Conservation (phyloP, 495 filamentous ascomycete genomes). For the Eremomyces bilateralis region DNA sequence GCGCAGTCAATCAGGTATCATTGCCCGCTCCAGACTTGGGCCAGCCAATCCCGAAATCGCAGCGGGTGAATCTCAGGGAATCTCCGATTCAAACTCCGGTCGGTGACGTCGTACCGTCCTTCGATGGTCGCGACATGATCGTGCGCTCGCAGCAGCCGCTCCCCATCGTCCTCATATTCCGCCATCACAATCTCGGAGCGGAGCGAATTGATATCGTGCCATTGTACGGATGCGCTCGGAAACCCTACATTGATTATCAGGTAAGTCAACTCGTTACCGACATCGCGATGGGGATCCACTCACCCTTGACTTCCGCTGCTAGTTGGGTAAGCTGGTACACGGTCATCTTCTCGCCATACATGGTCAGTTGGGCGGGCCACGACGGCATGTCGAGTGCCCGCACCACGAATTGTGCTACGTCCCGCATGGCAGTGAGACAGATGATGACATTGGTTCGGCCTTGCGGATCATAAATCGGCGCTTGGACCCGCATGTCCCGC, state of each 20-base stretch:
- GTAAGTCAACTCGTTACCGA: background rate
- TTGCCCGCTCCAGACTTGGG: conserved; percentile 11
- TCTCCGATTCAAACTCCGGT: conserved; percentile 22
- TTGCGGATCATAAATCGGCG: conserved; percentile 27
- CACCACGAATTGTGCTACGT: conserved; percentile 44
- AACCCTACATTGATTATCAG: background rate
- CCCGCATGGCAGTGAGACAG: conserved; percentile 43
- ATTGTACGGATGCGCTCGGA: background rate
- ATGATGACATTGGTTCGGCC: conserved; percentile 27
- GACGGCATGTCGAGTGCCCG: conserved; percentile 32
- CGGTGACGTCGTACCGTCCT: conserved; percentile 24
- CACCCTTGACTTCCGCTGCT: conserved; percentile 14
- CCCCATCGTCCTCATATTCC: conserved; percentile 9
- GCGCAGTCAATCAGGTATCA: too few species aligned
- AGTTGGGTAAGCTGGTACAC: conserved; percentile 13
- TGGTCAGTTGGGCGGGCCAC: conserved; percentile 46
- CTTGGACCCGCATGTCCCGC: conserved; percentile 29
- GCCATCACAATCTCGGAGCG: conserved; percentile 14
- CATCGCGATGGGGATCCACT: background rate
- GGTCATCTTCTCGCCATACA: conserved; percentile 36
- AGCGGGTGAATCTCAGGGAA: conserved; percentile 21
- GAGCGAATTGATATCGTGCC: conserved; percentile 10
- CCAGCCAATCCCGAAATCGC: conserved; percentile 25
- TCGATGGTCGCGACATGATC: conserved; percentile 27
- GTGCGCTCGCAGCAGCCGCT: conserved; percentile 11